Percentiles rank a stretch among this genome's conserved stretches.
Evolutionary conservation across 2,329 filamentous ascomycete species (phyloP).

Genomic region (Alternaria sp.): DNA sequence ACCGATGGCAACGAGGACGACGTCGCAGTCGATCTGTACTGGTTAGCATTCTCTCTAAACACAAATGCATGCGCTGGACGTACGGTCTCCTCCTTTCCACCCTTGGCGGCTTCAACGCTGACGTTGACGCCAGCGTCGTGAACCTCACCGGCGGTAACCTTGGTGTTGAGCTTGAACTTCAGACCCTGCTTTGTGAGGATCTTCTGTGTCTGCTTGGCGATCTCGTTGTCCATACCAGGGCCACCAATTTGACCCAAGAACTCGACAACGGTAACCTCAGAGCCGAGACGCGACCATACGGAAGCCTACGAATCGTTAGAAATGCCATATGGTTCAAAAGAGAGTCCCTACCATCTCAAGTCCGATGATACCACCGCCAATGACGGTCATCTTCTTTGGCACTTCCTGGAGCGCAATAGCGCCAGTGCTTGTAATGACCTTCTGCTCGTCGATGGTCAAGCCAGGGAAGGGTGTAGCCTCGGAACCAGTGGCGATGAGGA

Average conservation of each 20-base stretch:
- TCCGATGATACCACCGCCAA: conserved; percentile 98
- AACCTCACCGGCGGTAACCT: conserved; percentile 86
- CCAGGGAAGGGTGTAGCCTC: conserved; percentile 97
- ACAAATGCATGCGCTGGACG: conserved; percentile 44
- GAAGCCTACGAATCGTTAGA: conserved; percentile 63
- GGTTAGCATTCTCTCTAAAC: conserved; percentile 8
- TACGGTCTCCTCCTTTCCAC: conserved; percentile 91
- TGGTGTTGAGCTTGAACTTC: conserved; percentile 97
- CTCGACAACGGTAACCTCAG: conserved; percentile 96
- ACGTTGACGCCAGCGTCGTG: conserved; percentile 80
- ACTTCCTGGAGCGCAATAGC: conserved; percentile 89
- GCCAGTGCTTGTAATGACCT: conserved; percentile 94
- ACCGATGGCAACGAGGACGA: conserved; percentile 95
- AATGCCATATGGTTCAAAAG: neutral
- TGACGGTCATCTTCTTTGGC: conserved; percentile 95
- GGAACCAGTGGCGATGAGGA: conserved; percentile 94
- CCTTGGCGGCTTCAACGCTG: conserved; percentile 89
- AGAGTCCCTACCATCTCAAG: conserved; percentile 78
- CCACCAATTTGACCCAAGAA: conserved; percentile 96
- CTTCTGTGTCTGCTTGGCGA: conserved; percentile 91
- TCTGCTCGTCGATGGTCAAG: conserved; percentile 95
- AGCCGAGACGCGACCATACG: conserved; percentile 92
- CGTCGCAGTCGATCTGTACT: conserved; percentile 83
- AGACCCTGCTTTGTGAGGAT: conserved; percentile 94
- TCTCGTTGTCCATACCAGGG: conserved; percentile 94